Evolutionary conservation across 306 rosid genomes (phyloP).

Genomic region (Begonia masoniana): DNA sequence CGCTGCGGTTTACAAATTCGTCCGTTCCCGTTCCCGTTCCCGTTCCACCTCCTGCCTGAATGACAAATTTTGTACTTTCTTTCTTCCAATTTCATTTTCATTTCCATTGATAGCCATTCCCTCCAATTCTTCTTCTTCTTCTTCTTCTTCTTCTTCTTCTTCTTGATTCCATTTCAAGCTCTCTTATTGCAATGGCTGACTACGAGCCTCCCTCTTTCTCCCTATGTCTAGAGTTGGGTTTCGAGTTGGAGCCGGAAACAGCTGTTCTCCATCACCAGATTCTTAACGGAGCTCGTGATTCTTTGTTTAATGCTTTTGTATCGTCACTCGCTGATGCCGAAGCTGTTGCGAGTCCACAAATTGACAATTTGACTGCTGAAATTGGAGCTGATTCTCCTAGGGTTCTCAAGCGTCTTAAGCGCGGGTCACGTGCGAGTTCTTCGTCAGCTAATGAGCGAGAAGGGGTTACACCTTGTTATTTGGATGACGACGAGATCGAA

Average conservation of each 20-base stretch:
- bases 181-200: constrained; percentile 32
- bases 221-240: constrained; percentile 44
- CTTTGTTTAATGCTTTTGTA: neutral
- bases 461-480: constrained; percentile 3
- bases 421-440: constrained; percentile 21
- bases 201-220: constrained; percentile 65
- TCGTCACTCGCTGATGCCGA: constrained; percentile 5
- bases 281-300: constrained; percentile 7
- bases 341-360: constrained; percentile 10
- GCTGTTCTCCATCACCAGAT: neutral
- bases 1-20: too few species aligned
- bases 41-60: too few species aligned
- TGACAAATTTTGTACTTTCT: too few species aligned
- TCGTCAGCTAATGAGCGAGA: constrained; percentile 7
- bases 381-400: constrained; percentile 17
- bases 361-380: constrained; percentile 27
- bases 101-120: too few species aligned
- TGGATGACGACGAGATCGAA: constrained; percentile 57
- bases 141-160: neutral
- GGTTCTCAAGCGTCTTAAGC: constrained; percentile 55
- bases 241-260: constrained; percentile 29
- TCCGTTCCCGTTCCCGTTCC: too few species aligned
- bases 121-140: neutral
- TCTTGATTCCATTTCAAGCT: neutral
- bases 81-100: too few species aligned